Conservation (phyloP, 2,329 filamentous ascomycete species). For the Sphaerulina populicola region DNA sequence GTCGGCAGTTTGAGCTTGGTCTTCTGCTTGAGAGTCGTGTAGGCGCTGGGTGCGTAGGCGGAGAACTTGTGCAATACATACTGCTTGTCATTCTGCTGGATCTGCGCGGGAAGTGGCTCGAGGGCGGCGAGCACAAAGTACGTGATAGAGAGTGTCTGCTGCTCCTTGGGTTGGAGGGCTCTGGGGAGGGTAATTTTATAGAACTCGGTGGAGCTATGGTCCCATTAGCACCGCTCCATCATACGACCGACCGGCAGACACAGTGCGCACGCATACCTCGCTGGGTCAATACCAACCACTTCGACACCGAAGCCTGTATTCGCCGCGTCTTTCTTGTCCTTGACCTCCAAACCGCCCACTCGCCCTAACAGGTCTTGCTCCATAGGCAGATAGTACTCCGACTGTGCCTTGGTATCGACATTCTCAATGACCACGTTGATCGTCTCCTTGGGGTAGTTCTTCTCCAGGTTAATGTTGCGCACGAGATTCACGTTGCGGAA, state of each 20-base stretch:
- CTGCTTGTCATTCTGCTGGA: slow-evolving; percentile 78
- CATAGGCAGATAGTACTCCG: slow-evolving; percentile 87
- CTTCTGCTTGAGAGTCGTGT: slow-evolving; percentile 85
- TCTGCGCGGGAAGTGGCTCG: slow-evolving; percentile 67
- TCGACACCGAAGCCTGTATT: slow-evolving; percentile 60
- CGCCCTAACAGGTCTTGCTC: slow-evolving; percentile 64
- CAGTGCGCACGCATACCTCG: slow-evolving; percentile 39
- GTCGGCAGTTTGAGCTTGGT: slow-evolving; percentile 88
- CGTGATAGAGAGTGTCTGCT: slow-evolving; percentile 79
- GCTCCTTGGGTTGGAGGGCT: slow-evolving; percentile 64
- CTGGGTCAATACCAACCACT: slow-evolving; percentile 50
- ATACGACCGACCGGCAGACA: too few species aligned
- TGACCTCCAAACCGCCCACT: slow-evolving; percentile 80
- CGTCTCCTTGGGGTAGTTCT: slow-evolving; percentile 80
- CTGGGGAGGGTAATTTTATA: slow-evolving; percentile 72
- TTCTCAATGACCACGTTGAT: slow-evolving; percentile 96
- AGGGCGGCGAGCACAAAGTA: slow-evolving; percentile 76
- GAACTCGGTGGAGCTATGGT: slow-evolving; percentile 52
- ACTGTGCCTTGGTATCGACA: slow-evolving; percentile 65
- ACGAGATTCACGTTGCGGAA: slow-evolving; percentile 93
- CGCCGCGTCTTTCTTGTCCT: slow-evolving; percentile 74
- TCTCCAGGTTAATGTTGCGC: slow-evolving; percentile 83
- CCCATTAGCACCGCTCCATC: slow-evolving; percentile 3
- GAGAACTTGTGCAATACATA: slow-evolving; percentile 81
- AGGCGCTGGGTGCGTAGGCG: slow-evolving; percentile 73